Base-by-base conservation (phyloP, 495 filamentous ascomycete genomes). In the Chlorociboria aeruginascens region DNA sequence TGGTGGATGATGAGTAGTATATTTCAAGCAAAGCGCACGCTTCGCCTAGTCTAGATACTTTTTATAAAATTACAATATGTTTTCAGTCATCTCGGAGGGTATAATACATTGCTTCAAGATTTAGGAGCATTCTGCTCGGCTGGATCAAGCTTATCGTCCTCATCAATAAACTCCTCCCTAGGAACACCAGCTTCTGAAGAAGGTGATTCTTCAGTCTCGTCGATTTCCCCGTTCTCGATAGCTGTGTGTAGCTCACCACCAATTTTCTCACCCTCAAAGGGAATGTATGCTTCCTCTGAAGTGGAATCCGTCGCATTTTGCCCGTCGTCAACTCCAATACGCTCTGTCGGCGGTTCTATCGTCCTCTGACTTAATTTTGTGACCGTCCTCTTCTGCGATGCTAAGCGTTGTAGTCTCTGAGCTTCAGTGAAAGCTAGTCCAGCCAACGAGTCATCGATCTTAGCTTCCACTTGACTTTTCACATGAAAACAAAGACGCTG, bases 401-500 rank as follows among this genome's bases (percentile, higher is more conserved):
- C 20, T 25, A 25, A 4, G 4, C 20, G 20, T 25, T 25, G 1
- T 4, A 25, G 4, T 35, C 33, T 35, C 3, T 31, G 3, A 11
- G 20, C 30, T 40, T 48, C 48, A 14, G 69, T 35, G 33, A 25
- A 25, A 25, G 20, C 1, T 4, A 25, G 20, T 25, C 20, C 20
- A 25, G 20, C 68, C 43, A 96, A 68, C 14, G 74, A 72, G 12
- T 73, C 60, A 48, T 86, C 74, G 60, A 98, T 95, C 57, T 73
- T 76, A 28, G 76, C 69, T 66, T 97, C 89, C 12, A 88, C 81
- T 40, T 94, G 51, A 14, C 63, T 59, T 63, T 96, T 96, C 32
- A 86, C 77, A 62, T 95, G 81, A 43, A 83, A 76, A 1, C 86
- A 87, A 17, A 95, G 74, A 28, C 70, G 70, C 51, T 88, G 77